Evolutionary conservation across 225 moss, liverwort and hornwort genomes (phyloP).

Genomic region (Anthoceros angustus): DNA sequence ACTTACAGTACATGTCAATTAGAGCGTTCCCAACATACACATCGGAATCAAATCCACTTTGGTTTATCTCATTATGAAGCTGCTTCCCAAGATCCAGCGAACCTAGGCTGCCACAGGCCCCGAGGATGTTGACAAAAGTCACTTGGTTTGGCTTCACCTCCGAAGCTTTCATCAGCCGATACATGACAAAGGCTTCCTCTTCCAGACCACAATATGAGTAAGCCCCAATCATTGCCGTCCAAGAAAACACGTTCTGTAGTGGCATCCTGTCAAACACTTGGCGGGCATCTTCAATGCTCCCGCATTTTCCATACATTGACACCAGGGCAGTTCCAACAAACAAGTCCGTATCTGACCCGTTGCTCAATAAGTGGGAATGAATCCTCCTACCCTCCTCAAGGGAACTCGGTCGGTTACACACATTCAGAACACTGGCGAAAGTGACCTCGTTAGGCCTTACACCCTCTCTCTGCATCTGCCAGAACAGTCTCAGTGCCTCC

Average conservation of each 20-base stretch:
- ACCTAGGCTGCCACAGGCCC: background rate
- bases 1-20: constrained; percentile 3
- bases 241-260: background rate
- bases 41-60: background rate
- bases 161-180: background rate
- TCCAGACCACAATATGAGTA: background rate
- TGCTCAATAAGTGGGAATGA: background rate
- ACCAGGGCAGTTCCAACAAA: constrained; percentile 1
- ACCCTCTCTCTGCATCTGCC: constrained; percentile 3
- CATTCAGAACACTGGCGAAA: background rate
- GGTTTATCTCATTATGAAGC: background rate
- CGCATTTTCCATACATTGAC: background rate
- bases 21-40: background rate
- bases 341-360: background rate
- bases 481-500: background rate
- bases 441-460: constrained; percentile 1
- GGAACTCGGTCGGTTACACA: background rate
- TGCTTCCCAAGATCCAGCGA: background rate
- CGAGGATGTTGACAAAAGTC: background rate
- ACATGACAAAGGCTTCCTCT: background rate
- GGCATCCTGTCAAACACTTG: constrained; percentile 3
- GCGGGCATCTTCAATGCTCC: background rate
- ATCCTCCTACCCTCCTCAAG: background rate
- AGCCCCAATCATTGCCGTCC: constrained; percentile 1
- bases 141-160: background rate